Conservation (phyloP, 306 rosid species). For the Cyamopsis tetragonoloba region DNA sequence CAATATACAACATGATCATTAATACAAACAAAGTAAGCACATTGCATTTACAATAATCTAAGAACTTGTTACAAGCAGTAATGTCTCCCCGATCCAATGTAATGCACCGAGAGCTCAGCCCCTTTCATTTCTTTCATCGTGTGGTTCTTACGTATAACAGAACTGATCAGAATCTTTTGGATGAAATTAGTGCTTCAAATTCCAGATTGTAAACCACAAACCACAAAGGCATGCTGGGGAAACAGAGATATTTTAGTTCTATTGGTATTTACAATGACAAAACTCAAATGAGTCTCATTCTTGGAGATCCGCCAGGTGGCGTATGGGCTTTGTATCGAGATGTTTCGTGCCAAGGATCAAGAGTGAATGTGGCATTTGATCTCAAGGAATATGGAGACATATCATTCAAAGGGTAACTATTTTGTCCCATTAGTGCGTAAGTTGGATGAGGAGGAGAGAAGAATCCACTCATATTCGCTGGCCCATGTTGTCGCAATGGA, state of each 20-base stretch:
- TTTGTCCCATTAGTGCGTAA: constrained; percentile 53
- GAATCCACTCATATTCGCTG: constrained; percentile 46
- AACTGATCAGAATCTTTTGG: constrained; percentile 26
- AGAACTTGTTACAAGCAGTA: constrained; percentile 39
- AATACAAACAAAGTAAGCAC: constrained; percentile 29
- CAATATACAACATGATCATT: constrained; percentile 35
- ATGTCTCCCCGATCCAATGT: constrained; percentile 22
- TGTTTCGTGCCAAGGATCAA: constrained; percentile 59
- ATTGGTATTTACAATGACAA: constrained; percentile 45
- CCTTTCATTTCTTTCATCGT: constrained; percentile 12
- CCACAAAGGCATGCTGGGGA: constrained; percentile 32
- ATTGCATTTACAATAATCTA: constrained; percentile 42
- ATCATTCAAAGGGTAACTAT: constrained; percentile 45
- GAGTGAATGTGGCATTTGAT: constrained; percentile 47
- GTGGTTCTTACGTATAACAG: constrained; percentile 30
- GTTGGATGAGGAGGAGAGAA: constrained; percentile 84
- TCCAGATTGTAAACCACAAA: constrained; percentile 27
- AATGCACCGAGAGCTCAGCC: not conserved
- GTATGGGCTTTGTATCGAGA: constrained; percentile 52
- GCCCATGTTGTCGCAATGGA: constrained; percentile 68
- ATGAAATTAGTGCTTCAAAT: constrained; percentile 19
- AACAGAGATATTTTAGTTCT: constrained; percentile 20
- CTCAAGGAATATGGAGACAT: constrained; percentile 43
- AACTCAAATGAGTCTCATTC: constrained; percentile 64
- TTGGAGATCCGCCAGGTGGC: constrained; percentile 88